Evolutionary conservation across 495 filamentous ascomycete species (phyloP), one percentile per base, ranked within the genome.

Genomic region (Beverwykella pulmonaria): DNA sequence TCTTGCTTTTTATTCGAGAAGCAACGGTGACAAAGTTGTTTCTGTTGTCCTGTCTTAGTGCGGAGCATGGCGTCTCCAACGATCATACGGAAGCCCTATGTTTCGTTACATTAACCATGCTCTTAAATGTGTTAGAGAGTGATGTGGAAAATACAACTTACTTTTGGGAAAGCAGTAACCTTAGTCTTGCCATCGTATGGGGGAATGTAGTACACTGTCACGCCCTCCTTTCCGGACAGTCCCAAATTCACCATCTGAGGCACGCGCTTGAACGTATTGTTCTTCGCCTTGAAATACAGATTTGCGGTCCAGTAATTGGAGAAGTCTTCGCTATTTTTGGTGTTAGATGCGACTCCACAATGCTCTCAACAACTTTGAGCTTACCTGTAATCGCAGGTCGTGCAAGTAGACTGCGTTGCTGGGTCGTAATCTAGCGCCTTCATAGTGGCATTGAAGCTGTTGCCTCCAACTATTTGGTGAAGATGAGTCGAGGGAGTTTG

Each of bases 21-120:
- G 69, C 81, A 83, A 46, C 81, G 78, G 71, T 81, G 80, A 77
- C 81, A 83, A 53, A 82, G 27, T 26, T 65, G 61, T 39, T 61
- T 59, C 56, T 69, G 67, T 55, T 47, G 27, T n/a, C 61, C 61
- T 1, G 36, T 32, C 36, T 60, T 61, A 2, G 25, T 32, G 30
- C 67, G 61, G 8, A 69, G 57, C 23, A 25, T 50, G 5, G 67
- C 41, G 26, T 65, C 56, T 26, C 67, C 67, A 20, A 57, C 67
- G 12, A 69, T 26, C 67, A 69, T 69, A 27, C 67, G 67, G 61
- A 69, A 69, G 22, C 67, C 67, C 67, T 69, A 20, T 30, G 26
- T 15, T 17, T 10, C 15, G 15, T 34, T 23, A n/a, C 5, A 59
- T 59, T 15, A 34, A 17, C 48, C 22, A 22, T 25, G 17, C 34